Percentiles rank a stretch among this genome's conserved stretches.
Evolutionary conservation across 345 rosid genomes (phyloP).

Genomic region (Aegle marmelos): DNA sequence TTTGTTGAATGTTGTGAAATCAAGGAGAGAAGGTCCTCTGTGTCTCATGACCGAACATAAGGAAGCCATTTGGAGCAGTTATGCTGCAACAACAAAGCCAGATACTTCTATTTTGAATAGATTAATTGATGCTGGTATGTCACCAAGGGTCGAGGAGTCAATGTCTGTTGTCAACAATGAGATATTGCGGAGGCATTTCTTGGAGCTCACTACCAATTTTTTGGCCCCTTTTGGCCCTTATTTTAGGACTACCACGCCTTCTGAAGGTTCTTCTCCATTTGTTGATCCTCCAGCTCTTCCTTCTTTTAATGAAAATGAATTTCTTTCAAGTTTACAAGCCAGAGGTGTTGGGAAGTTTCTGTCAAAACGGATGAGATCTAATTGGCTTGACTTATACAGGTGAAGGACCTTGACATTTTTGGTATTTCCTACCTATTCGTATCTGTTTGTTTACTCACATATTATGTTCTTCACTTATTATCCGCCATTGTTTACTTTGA

Average conservation of each 20-base stretch:
- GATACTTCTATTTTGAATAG: constrained; percentile 94
- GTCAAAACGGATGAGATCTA: constrained; percentile 89
- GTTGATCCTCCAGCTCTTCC: constrained; percentile 84
- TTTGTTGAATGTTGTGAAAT: constrained; percentile 73
- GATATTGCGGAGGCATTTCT: constrained; percentile 89
- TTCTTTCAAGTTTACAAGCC: constrained; percentile 68
- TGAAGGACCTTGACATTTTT: constrained; percentile 22
- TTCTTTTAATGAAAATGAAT: constrained; percentile 61
- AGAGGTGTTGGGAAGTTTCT: constrained; percentile 95
- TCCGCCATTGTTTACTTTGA: background rate
- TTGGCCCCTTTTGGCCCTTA: constrained; percentile 98
- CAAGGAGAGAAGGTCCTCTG: constrained; percentile 92
- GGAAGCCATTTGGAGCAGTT: constrained; percentile 95
- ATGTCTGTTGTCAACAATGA: constrained; percentile 98
- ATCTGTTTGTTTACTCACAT: background rate
- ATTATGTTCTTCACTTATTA: background rate
- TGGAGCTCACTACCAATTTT: constrained; percentile 95
- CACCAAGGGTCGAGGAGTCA: constrained; percentile 95
- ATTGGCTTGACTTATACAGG: constrained; percentile 97
- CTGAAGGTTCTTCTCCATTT: constrained; percentile 88
- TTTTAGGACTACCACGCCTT: constrained; percentile 68
- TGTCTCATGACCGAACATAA: constrained; percentile 98
- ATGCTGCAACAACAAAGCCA: constrained; percentile 79
- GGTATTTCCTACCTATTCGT: background rate
- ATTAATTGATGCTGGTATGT: constrained; percentile 91